Conservation (phyloP, 192 early-diverging fungal species). For the Linnemannia hyalina region DNA sequence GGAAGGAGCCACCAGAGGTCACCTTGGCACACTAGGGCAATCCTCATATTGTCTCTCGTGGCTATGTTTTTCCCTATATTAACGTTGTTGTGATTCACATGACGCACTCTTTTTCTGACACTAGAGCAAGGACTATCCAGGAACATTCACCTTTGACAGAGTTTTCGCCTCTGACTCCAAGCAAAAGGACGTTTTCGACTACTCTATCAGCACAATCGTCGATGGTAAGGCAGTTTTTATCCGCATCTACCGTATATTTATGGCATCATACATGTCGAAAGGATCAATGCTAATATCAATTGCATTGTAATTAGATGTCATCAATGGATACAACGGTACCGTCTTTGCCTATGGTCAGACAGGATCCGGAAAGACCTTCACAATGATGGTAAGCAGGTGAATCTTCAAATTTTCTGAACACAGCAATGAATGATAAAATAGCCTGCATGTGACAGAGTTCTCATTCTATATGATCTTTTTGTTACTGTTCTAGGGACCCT, state of each 20-base stretch:
- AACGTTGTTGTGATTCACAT: background rate
- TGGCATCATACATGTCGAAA: background rate
- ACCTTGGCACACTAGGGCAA: background rate
- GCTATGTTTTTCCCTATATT: background rate
- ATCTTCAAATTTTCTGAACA: background rate
- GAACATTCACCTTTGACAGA: slow-evolving; percentile 92
- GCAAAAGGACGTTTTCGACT: slow-evolving; percentile 91
- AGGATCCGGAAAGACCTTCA: slow-evolving; percentile 96
- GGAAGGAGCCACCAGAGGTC: background rate
- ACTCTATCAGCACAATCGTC: slow-evolving; percentile 91
- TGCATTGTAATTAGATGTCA: slow-evolving; percentile 74
- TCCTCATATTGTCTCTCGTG: background rate
- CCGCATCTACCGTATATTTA: background rate
- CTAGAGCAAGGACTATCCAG: slow-evolving; percentile 70
- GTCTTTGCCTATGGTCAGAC: slow-evolving; percentile 99
- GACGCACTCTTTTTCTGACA: background rate
- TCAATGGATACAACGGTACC: slow-evolving; percentile 98
- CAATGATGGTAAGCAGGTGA: slow-evolving; percentile 83
- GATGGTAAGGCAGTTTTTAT: slow-evolving; percentile 76
- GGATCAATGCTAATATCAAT: background rate
- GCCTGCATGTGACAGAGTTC: background rate
- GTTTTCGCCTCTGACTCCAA: slow-evolving; percentile 89
- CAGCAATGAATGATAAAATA: background rate
- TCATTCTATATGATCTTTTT: background rate
- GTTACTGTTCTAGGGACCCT: slow-evolving; percentile 75